Percentiles rank a stretch among this genome's conserved stretches.
Conservation (phyloP, 495 filamentous ascomycete genomes). For the Neurospora sp. region DNA sequence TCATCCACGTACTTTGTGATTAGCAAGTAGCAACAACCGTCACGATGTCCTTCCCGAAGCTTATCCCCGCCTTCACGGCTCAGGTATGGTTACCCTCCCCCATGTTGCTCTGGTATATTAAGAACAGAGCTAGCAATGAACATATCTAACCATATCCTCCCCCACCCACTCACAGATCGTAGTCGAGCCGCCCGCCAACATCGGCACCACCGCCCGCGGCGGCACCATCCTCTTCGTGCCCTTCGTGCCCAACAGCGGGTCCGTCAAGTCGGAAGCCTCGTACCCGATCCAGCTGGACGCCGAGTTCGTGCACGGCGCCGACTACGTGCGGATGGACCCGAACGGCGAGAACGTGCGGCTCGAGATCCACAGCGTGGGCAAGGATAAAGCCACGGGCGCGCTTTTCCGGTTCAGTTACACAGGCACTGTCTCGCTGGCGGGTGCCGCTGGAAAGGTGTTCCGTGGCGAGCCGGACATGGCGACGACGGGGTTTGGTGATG, state of each 20-base stretch:
- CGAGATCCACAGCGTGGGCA: constrained; percentile 38
- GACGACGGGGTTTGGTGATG: constrained; percentile 45
- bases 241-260: constrained; percentile 19
- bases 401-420: constrained; percentile 41
- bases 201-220: constrained; percentile 18
- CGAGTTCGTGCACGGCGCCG: constrained; percentile 40
- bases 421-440: constrained; percentile 32
- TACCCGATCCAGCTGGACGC: constrained; percentile 35
- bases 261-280: constrained; percentile 17
- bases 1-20: not conserved
- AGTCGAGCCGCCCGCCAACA: constrained; percentile 13
- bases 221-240: constrained; percentile 19
- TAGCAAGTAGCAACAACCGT: not conserved
- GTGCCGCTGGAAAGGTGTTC: constrained; percentile 32
- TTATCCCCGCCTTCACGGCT: constrained; percentile 35
- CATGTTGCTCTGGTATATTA: not conserved
- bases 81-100: constrained; percentile 15
- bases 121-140: too few species aligned
- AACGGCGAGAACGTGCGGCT: constrained; percentile 39
- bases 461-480: constrained; percentile 32
- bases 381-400: constrained; percentile 25
- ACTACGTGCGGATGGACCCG: constrained; percentile 42
- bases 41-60: constrained; percentile 23
- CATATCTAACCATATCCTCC: not conserved
- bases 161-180: constrained; percentile 17